phyloP scores from a whole-genome alignment of 495 filamentous ascomycete species.

The Copromyces sp. region DNA sequence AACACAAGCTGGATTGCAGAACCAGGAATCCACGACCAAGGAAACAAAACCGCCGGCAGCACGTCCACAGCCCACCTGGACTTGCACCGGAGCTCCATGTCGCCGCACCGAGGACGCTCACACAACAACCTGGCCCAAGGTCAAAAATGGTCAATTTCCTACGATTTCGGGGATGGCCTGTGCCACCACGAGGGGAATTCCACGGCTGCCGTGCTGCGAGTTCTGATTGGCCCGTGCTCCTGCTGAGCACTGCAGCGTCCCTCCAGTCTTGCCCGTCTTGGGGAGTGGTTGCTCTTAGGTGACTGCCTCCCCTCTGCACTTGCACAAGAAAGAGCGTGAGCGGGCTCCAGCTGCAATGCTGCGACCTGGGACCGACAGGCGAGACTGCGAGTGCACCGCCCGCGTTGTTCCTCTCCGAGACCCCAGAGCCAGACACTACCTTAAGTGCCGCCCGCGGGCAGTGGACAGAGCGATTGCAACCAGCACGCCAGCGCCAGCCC shows the following conservation, averaged over 20 bases:
- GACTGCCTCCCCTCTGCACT: neutral
- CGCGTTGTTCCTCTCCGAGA: neutral
- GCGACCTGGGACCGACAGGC: neutral
- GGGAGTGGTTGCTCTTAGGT: neutral
- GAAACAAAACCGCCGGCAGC: neutral
- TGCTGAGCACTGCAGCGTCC: neutral
- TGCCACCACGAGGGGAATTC: neutral
- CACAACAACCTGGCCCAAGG: neutral
- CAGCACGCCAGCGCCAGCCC: neutral
- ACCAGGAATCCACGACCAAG: neutral
- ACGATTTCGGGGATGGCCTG: neutral
- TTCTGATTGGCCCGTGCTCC: neutral
- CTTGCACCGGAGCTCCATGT: neutral
- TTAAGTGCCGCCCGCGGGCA: neutral
- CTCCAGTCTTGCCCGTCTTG: neutral
- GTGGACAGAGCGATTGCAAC: neutral
- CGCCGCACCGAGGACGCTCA: neutral
- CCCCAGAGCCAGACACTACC: neutral
- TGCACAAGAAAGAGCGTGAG: neutral
- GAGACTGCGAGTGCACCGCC: neutral
- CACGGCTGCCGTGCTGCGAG: neutral
- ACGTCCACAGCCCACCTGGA: neutral
- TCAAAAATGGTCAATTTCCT: neutral
- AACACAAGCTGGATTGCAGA: neutral
- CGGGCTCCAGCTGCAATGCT: neutral